Evolutionary conservation across 2,329 filamentous ascomycete genomes (phyloP).

Genomic region (Curvularia eragrostidis): DNA sequence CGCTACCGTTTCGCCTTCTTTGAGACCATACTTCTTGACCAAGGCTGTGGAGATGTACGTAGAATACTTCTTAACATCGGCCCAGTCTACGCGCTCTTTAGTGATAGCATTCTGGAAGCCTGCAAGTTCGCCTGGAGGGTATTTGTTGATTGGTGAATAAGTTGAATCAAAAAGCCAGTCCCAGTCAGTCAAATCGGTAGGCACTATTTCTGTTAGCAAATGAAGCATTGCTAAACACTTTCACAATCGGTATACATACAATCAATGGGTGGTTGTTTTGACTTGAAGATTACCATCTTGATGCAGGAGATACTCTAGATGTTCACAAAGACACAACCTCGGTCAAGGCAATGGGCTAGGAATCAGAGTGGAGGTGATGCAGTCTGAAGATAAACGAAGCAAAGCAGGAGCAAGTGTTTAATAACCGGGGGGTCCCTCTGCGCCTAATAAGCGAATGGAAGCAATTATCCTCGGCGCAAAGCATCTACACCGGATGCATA

Average conservation of each 20-base stretch:
- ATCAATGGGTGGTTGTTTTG: conserved; percentile 53
- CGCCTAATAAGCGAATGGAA: conserved; percentile 4
- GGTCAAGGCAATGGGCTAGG: not conserved
- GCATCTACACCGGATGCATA: conserved; percentile 32
- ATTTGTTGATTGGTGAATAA: conserved; percentile 58
- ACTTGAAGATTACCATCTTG: conserved; percentile 52
- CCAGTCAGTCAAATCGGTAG: conserved; percentile 64
- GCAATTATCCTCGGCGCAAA: conserved; percentile 26
- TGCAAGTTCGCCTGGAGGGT: conserved; percentile 51
- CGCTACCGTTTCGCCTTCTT: conserved; percentile 63
- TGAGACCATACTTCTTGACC: conserved; percentile 61
- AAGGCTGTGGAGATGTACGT: conserved; percentile 68
- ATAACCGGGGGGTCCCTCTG: not conserved
- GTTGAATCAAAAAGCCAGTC: conserved; percentile 66
- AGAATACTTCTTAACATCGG: conserved; percentile 63
- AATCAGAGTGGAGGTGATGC: too few species aligned
- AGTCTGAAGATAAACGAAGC: not conserved
- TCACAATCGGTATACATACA: conserved; percentile 32
- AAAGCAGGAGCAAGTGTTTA: not conserved
- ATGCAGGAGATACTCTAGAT: not conserved
- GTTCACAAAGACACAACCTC: not conserved
- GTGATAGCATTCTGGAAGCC: conserved; percentile 67
- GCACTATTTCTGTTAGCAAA: conserved; percentile 51
- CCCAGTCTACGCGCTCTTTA: conserved; percentile 64
- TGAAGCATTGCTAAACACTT: not conserved